Base-by-base conservation (phyloP, 192 early-diverging fungal species). In the Coemansia sp. region DNA sequence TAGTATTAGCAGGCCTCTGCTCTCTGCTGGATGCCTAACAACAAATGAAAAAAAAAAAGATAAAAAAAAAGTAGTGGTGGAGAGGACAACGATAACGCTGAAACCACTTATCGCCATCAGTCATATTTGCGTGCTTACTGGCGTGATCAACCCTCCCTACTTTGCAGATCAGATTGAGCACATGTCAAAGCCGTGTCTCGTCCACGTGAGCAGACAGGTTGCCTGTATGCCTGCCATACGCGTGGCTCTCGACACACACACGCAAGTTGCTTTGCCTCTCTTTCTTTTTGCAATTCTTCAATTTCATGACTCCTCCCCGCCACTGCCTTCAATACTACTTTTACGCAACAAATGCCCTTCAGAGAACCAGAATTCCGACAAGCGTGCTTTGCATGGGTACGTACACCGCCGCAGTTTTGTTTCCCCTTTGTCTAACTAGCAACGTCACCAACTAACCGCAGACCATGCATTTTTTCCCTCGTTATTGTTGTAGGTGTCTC, bases 351-450 rank as follows among this genome's bases (percentile, higher is more conserved):
- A 64, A 72, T 72, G 70, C 65, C 70, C 44, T 77, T 71, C 66
- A 44, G 70, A 57, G 52, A 69, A 47, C 44, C 62, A 35, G 32
- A 69, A 52, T 78, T 78, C 46, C 70, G 70, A 63, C 67, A 70
- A 64, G 76, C 76, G 4, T 78, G 76, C 38, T 44, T 78, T 37
- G 46, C 46, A 16, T 78, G 76, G 76, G 76, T 77, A 73, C 13
- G 63, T 49, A 37, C 19, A 28, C 32, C n/a, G 16, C 35, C 19
- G 32, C 17, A 23, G 26, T 60, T 37, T 50, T 64, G 33, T 3
- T 26, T 26, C 26, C 26, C 39, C 46, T 39, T 37, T 32, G 50
- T 63, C 47, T 53, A 26, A 14, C n/a, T 50, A 10, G 47, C 47
- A 50, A 50, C 47, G 47, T 50, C 47, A 50, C 47, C 6, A 7